These are phyloP conservation scores for Phytophthora multivora DNA, from an alignment of 352 stramenopile genomes.

Conservation along the genomic window DNA sequence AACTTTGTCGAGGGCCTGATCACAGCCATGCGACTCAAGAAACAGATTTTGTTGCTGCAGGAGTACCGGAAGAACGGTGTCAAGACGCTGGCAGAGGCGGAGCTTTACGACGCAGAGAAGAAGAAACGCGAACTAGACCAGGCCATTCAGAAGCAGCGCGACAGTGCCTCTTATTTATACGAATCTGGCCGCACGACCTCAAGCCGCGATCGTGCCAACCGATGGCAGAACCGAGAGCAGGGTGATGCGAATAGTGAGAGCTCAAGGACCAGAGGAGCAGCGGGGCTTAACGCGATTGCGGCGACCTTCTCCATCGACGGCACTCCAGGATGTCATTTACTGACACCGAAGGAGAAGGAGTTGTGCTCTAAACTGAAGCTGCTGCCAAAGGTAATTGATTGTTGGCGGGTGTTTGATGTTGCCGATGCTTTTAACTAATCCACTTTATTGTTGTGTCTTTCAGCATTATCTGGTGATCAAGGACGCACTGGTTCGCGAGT, in stretches of 20 bases:
- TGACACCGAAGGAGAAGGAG: constrained; percentile 91
- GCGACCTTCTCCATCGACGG: constrained; percentile 80
- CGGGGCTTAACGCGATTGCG: constrained; percentile 33
- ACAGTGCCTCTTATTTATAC: constrained; percentile 89
- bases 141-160: constrained; percentile 85
- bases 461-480: constrained; percentile 96
- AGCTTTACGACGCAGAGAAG: constrained; percentile 96
- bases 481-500: constrained; percentile 92
- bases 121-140: constrained; percentile 93
- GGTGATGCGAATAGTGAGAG: constrained; percentile 32
- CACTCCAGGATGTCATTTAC: constrained; percentile 84
- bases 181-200: constrained; percentile 65
- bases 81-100: constrained; percentile 92
- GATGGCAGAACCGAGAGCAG: constrained; percentile 68
- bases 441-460: constrained; percentile 9
- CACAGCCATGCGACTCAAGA: constrained; percentile 90
- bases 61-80: constrained; percentile 96
- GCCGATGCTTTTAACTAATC: constrained; percentile 5
- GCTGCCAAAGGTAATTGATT: constrained; percentile 78
- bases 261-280: constrained; percentile 36
- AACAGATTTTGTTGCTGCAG: constrained; percentile 96
- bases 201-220: constrained; percentile 69
- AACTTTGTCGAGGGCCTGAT: constrained; percentile 93
- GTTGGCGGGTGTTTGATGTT: not conserved
- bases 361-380: constrained; percentile 92